Percentiles rank a stretch among this genome's conserved stretches.
phyloP scores from a whole-genome alignment of 2,329 filamentous ascomycete species.

The Metarhizium humberi region DNA sequence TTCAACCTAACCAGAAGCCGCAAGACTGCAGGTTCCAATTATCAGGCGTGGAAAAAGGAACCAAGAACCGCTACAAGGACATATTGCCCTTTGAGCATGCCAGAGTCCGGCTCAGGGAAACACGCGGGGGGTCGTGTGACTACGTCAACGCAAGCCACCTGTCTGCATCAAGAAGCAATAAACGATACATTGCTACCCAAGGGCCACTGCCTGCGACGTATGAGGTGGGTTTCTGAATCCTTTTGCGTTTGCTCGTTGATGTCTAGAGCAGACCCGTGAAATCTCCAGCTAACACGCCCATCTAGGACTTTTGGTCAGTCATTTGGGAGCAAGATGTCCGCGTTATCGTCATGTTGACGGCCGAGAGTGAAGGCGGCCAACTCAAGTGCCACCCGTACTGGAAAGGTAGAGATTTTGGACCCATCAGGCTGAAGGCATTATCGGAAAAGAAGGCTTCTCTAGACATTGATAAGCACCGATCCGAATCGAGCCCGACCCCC shows the following conservation, averaged over 20 bases:
- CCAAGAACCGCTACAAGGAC: constrained; percentile 95
- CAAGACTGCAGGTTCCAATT: constrained; percentile 50
- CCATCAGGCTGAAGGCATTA: constrained; percentile 63
- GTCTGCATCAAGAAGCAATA: constrained; percentile 71
- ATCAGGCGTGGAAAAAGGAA: constrained; percentile 87
- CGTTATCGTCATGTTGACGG: constrained; percentile 93
- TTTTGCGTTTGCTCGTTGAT: neutral
- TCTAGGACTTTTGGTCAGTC: constrained; percentile 91
- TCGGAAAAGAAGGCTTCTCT: constrained; percentile 78
- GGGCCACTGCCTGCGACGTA: constrained; percentile 89
- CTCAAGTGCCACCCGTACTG: constrained; percentile 95
- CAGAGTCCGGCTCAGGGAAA: constrained; percentile 67
- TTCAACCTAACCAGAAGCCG: constrained; percentile 27
- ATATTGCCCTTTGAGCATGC: constrained; percentile 95
- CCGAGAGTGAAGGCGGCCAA: constrained; percentile 86
- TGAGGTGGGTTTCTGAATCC: constrained; percentile 50
- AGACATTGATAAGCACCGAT: constrained; percentile 50
- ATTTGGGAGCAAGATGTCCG: constrained; percentile 95
- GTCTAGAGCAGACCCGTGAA: neutral
- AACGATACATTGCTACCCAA: constrained; percentile 91
- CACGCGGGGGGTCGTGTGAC: constrained; percentile 63
- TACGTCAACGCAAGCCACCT: constrained; percentile 94
- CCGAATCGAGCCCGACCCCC: constrained; percentile 23
- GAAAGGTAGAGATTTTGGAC: constrained; percentile 69
- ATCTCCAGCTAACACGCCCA: constrained; percentile 1